These are phyloP conservation scores for Ilex aquifolium DNA, from an alignment of 257 asterid species.

Conservation along the genomic window DNA sequence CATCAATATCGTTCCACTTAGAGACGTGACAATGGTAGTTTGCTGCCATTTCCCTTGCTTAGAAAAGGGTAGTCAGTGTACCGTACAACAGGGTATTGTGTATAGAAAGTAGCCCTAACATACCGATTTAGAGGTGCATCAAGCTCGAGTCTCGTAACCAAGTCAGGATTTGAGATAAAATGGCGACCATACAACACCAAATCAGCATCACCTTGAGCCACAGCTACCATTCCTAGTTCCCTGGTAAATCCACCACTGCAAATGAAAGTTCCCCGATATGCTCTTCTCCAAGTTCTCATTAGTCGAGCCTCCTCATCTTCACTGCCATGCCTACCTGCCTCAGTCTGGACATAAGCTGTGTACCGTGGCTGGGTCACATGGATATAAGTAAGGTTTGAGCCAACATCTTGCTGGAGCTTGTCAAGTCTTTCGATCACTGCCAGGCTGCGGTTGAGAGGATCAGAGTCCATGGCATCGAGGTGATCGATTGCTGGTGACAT, in stretches of 20 bases:
- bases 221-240: conserved; percentile 54
- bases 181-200: conserved; percentile 57
- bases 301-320: conserved; percentile 62
- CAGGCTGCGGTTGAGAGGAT: conserved; percentile 65
- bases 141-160: conserved; percentile 44
- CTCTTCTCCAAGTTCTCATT: conserved; percentile 50
- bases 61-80: conserved; percentile 65
- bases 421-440: conserved; percentile 68
- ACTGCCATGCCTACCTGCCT: conserved; percentile 61
- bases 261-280: conserved; percentile 59
- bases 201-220: conserved; percentile 51
- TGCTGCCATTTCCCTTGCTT: conserved; percentile 6
- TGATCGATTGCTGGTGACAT: conserved; percentile 94
- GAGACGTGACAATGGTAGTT: conserved; percentile 27
- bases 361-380: conserved; percentile 91
- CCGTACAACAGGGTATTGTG: conserved; percentile 56
- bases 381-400: conserved; percentile 57
- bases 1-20: too few relatives aligned
- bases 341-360: conserved; percentile 70
- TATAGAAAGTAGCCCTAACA: conserved; percentile 55
- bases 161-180: conserved; percentile 67
- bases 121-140: conserved; percentile 48
- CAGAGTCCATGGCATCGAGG: conserved; percentile 81
- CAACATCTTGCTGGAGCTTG: conserved; percentile 37
- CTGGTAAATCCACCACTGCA: conserved; percentile 68